Evolutionary conservation across 2,329 filamentous ascomycete species (phyloP), one percentile per base, ranked within the genome.

Genomic region (Dactylellina leptospora): DNA sequence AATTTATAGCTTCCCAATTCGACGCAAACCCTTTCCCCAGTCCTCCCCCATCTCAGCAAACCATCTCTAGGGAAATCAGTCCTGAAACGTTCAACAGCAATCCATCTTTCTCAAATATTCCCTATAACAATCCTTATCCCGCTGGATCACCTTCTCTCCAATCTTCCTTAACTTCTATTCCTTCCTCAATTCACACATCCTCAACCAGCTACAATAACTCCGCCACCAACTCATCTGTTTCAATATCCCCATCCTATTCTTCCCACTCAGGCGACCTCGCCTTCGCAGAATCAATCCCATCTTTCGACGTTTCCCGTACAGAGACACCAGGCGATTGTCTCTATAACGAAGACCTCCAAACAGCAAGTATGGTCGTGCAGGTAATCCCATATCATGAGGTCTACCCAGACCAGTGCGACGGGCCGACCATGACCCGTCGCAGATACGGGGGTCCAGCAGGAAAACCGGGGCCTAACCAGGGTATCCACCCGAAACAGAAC

Each of bases 51-150:
- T 18, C n/a, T 30, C 38, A 60, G 47, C 45, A 36, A 16, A 9
- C 20, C 13, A 45, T 47, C n/a, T 68, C 62, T 68, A 68, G 62
- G 62, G 54, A 68, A 53, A 45, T 53, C 33, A 54, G 10, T 22
- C 36, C 62, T 23, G 28, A 27, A 28, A 4, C 6, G 8, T 38
- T 55, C 51, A 5, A 40, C 36, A 2, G 27, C 30, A 20, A 23
- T 4, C 30, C n/a, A 5, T 23, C 48, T 20, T 38, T 23, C 28
- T 23, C 48, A 22, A 38, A 23, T 16, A 10, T 30, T 53, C 25
- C 16, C 30, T 38, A 53, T 53, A 8, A n/a, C 18, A 20, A 45
- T 45, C 25, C 23, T n/a, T n/a, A 30, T n/a, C n/a, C 33, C 13
- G 36, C 13, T 4, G 13, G 36, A 23, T 61, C 36, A 18, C 13